Evolutionary conservation across 495 filamentous ascomycete species (phyloP), one percentile per base, ranked within the genome.

Genomic region (Lophiostoma macrostomum): DNA sequence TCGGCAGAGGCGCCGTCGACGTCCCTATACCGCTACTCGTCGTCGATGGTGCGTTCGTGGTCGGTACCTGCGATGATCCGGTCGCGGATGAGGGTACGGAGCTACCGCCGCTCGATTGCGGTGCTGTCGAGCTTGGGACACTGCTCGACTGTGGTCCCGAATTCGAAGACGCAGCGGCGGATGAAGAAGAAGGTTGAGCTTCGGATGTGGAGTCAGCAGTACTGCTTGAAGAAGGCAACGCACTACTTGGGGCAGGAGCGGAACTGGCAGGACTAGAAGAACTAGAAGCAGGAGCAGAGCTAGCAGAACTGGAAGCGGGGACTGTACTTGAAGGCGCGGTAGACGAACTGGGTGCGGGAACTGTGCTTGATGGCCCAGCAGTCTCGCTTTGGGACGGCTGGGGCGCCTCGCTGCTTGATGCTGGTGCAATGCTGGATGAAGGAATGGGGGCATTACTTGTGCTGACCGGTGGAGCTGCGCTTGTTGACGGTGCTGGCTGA

Each of bases 171-270:
- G 47, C 3, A 29, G 32, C 5, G 3, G 19, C 12, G n/a, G 47
- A 3, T 5, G 45, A 49, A 18, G 45, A 49, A 23, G 53, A 16
- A 41, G 41, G 42, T 30, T 48, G 23, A 29, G 13, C 31, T 41
- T 19, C 10, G 27, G 49, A 45, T 12, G 44, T 22, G 23, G 52
- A 22, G 50, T 53, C 24, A 55, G 56, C 37, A 53, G 52, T 12
- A 41, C 38, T 39, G 40, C 38, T 38, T 18, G 45, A 43, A 42
- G 23, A 31, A 24, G 43, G 30, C 19, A n/a, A n/a, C n/a, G 38
- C 29, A 40, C 35, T 51, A 27, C 16, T 30, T 31, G 5, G 8
- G 28, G 24, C n/a, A 8, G 42, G 34, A n/a, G 25, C 25, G 25
- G 48, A 30, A 31, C n/a, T n/a, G n/a, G 29, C 7, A 22, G n/a